phyloP scores from a whole-genome alignment of 1,284 basidiomycete genomes.

The Taiwanofungus camphoratus region DNA sequence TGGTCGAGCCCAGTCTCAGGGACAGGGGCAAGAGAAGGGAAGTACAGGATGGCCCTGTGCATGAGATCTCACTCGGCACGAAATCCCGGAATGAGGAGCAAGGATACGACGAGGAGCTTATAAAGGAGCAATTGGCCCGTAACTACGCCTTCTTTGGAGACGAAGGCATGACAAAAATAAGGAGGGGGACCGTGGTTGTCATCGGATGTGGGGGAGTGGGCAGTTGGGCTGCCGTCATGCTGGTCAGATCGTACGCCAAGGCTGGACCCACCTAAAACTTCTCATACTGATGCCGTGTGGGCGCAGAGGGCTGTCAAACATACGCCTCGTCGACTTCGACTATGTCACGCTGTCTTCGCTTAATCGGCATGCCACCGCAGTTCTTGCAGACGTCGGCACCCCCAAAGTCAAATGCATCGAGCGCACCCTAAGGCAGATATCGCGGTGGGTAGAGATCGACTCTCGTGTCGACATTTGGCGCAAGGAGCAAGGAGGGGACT shows the following conservation, averaged over 20 bases:
- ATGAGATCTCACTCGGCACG: constrained; percentile 8
- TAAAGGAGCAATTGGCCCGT: constrained; percentile 83
- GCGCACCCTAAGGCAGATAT: constrained; percentile 67
- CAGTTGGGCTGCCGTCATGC: constrained; percentile 93
- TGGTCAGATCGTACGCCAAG: constrained; percentile 81
- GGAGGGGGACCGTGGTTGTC: constrained; percentile 77
- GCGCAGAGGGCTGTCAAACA: constrained; percentile 62
- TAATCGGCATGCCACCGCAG: constrained; percentile 93
- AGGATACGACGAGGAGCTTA: constrained; percentile 69
- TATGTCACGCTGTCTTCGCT: constrained; percentile 89
- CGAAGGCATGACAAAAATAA: constrained; percentile 78
- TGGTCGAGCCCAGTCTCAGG: constrained; percentile 3
- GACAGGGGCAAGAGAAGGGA: constrained; percentile 6
- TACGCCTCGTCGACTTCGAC: constrained; percentile 85
- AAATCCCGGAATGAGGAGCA: constrained; percentile 7
- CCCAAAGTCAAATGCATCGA: constrained; percentile 89
- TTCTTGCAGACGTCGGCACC: constrained; percentile 85
- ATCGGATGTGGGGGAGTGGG: constrained; percentile 97
- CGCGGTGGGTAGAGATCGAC: constrained; percentile 74
- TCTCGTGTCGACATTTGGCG: constrained; percentile 80
- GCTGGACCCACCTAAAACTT: no score
- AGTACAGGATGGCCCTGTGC: constrained; percentile 8
- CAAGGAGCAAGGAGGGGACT: constrained; percentile 64
- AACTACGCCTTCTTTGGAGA: constrained; percentile 97
- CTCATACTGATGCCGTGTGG: no score